phyloP scores from a whole-genome alignment of 1,284 basidiomycete genomes.

The Veloboletus limbatus region DNA sequence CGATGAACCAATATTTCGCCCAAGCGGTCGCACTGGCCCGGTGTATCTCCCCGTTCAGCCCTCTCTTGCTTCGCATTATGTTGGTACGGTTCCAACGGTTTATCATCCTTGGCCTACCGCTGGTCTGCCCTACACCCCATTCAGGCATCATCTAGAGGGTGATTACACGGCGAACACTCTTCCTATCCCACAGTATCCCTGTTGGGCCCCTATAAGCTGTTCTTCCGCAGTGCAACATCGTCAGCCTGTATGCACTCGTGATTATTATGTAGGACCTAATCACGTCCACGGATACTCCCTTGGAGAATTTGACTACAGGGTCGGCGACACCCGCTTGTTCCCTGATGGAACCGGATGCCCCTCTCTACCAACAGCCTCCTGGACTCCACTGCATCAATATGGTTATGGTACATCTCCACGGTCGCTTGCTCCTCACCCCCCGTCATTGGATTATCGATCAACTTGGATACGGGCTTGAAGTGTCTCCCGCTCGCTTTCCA shows the following conservation, averaged over 20 bases:
- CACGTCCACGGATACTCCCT: constrained; percentile 64
- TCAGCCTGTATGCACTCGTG: constrained; percentile 54
- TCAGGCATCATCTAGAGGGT: constrained; percentile 16
- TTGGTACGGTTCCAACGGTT: constrained; percentile 27
- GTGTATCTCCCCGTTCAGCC: constrained; percentile 69
- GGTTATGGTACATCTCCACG: constrained; percentile 38
- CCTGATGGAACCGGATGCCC: constrained; percentile 41
- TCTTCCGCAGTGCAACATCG: constrained; percentile 45
- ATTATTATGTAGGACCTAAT: constrained; percentile 43
- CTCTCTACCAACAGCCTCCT: constrained; percentile 39
- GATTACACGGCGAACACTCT: constrained; percentile 18
- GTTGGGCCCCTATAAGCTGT: constrained; percentile 37
- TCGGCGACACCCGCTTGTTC: constrained; percentile 44
- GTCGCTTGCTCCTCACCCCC: constrained; percentile 38
- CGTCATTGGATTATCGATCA: constrained; percentile 42
- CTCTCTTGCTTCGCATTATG: constrained; percentile 31
- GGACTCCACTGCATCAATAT: constrained; percentile 43
- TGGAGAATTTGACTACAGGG: constrained; percentile 50
- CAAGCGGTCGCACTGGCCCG: constrained; percentile 46
- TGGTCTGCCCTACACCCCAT: constrained; percentile 33
- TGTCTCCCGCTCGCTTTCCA: constrained; percentile 6
- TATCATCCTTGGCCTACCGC: constrained; percentile 42
- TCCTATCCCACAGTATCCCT: constrained; percentile 38
- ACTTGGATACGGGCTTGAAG: constrained; percentile 52
- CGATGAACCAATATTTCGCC: constrained; percentile 66